These are phyloP conservation scores for Candida frijolesensis DNA, from an alignment of 1,139 yeast species.

Conservation along the genomic window DNA sequence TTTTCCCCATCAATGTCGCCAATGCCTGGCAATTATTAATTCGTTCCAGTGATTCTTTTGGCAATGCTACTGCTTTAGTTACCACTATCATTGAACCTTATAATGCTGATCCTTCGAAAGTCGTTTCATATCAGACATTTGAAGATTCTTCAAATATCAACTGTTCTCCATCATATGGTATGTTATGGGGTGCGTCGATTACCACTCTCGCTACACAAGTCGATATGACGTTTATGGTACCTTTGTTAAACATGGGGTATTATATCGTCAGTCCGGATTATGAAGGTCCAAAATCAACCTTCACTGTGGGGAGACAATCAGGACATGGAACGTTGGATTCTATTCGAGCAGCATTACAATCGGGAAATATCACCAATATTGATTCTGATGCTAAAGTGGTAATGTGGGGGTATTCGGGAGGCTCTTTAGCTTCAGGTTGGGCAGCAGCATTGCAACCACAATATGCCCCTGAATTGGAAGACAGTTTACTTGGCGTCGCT, in stretches of 20 bases:
- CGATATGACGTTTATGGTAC: slow-evolving; percentile 30
- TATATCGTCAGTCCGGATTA: slow-evolving; percentile 38
- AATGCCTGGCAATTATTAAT: slow-evolving; percentile 34
- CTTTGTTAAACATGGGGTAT: slow-evolving; percentile 32
- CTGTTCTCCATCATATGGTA: slow-evolving; percentile 19
- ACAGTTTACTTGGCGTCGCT: slow-evolving; percentile 29
- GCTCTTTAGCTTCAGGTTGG: slow-evolving; percentile 41
- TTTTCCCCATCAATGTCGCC: slow-evolving; percentile 19
- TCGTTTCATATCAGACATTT: slow-evolving; percentile 22
- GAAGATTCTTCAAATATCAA: slow-evolving; percentile 17
- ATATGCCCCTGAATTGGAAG: slow-evolving; percentile 33
- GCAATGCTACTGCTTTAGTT: slow-evolving; percentile 33
- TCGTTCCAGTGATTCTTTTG: slow-evolving; percentile 32
- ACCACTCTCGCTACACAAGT: slow-evolving; percentile 11
- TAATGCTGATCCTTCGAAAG: slow-evolving; percentile 24
- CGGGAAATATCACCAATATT: slow-evolving; percentile 31
- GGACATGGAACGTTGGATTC: slow-evolving; percentile 36
- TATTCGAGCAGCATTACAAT: slow-evolving; percentile 29
- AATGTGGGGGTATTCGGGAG: slow-evolving; percentile 46
- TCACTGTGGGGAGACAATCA: slow-evolving; percentile 32
- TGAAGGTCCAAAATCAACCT: slow-evolving; percentile 33
- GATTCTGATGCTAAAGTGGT: slow-evolving; percentile 27
- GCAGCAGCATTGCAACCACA: slow-evolving; percentile 34
- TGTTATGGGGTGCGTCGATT: slow-evolving; percentile 14
- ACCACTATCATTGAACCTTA: slow-evolving; percentile 35